These are phyloP conservation scores for Coemansia sp. DNA, from an alignment of 192 early-diverging fungal genomes.

Conservation along the genomic window DNA sequence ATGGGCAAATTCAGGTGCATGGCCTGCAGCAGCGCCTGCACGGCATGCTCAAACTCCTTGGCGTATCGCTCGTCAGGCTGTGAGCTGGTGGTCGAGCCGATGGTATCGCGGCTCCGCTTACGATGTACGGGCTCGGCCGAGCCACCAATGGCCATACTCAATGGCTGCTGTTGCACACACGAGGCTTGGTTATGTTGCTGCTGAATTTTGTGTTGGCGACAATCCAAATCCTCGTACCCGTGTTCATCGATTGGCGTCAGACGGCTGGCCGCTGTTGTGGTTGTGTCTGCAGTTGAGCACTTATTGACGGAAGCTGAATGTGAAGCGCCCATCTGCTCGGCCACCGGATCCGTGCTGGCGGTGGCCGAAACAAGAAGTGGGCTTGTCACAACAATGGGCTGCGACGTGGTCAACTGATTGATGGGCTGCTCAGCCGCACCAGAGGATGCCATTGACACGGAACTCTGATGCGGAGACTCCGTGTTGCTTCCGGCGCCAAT, in stretches of 20 bases:
- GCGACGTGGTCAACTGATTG: background rate
- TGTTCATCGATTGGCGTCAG: conserved; percentile 17
- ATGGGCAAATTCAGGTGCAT: conserved; percentile 50
- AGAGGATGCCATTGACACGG: background rate
- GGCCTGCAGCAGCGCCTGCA: conserved; percentile 52
- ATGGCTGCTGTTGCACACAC: background rate
- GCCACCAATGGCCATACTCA: background rate
- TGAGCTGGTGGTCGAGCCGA: conserved; percentile 7
- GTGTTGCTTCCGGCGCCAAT: background rate
- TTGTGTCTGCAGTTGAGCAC: conserved; percentile 25
- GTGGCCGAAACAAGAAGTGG: conserved; percentile 5
- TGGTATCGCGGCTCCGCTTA: conserved; percentile 6
- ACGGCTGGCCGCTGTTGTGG: conserved; percentile 30
- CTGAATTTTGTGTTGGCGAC: background rate
- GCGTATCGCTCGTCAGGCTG: conserved; percentile 37
- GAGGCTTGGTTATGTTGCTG: conserved; percentile 2
- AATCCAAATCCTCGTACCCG: background rate
- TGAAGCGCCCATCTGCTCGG: conserved; percentile 13
- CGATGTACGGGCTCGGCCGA: conserved; percentile 4
- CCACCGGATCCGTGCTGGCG: background rate
- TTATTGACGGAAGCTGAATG: conserved; percentile 17
- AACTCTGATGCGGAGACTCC: background rate
- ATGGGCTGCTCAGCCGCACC: conserved; percentile 7
- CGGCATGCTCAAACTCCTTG: conserved; percentile 44
- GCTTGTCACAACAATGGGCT: background rate